phyloP scores from a whole-genome alignment of 371 early-diverging fungal species.

The Apophysomyces trapeziformis region DNA sequence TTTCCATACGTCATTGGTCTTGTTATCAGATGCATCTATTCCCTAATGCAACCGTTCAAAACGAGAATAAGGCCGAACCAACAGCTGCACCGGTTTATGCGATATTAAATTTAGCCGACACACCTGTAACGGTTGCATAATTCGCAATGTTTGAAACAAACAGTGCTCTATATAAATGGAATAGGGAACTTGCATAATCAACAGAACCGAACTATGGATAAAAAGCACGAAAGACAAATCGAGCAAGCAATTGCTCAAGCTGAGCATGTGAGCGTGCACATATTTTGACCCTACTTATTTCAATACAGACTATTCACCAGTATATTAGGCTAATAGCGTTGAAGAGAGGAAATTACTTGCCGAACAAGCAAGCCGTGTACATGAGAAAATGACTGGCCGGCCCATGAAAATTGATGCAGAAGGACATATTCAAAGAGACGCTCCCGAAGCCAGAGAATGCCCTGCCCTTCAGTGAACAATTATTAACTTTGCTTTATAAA shows the following conservation, averaged over 20 bases:
- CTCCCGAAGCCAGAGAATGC: conserved; percentile 30
- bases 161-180: no score
- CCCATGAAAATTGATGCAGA: conserved; percentile 35
- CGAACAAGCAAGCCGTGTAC: conserved; percentile 27
- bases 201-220: background rate
- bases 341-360: conserved; percentile 28
- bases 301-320: background rate
- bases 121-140: no score
- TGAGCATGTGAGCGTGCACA: conserved; percentile 13
- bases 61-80: no score
- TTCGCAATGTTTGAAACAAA: no score
- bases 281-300: background rate
- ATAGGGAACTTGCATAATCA: no score
- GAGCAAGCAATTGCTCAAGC: conserved; percentile 18
- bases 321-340: conserved; percentile 14
- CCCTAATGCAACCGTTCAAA: no score
- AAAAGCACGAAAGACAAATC: background rate
- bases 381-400: conserved; percentile 31
- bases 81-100: no score
- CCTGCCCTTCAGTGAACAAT: conserved; percentile 22
- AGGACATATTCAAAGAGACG: conserved; percentile 23
- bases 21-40: no score
- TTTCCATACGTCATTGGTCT: no score
- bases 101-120: no score
- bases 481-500: no score